These are phyloP conservation scores for Rosa persica DNA, from an alignment of 306 rosid genomes.

Conservation along the genomic window DNA sequence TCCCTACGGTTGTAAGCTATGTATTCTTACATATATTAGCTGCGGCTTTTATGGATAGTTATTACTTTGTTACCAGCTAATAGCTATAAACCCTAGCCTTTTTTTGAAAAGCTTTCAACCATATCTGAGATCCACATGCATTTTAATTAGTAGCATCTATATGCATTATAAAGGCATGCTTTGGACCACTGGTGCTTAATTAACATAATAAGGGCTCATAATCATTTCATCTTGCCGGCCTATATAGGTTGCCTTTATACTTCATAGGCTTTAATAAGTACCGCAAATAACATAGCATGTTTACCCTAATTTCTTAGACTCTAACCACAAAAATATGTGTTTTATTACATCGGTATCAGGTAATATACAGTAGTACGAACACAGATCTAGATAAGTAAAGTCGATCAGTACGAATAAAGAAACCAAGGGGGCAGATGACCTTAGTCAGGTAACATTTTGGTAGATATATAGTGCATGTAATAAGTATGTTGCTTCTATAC, in stretches of 20 bases:
- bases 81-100: neutral
- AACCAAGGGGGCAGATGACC: neutral
- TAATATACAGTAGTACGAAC: too few relatives aligned
- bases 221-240: neutral
- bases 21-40: neutral
- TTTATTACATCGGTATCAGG: neutral
- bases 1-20: neutral
- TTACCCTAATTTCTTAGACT: neutral
- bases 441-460: constrained; percentile 2
- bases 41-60: neutral
- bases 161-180: neutral
- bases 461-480: neutral
- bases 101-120: neutral
- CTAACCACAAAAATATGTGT: neutral
- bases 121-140: neutral
- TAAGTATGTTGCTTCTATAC: neutral
- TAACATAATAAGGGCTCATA: neutral
- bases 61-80: neutral
- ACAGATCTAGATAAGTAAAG: too few relatives aligned
- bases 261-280: neutral
- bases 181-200: neutral
- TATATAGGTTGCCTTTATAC: neutral
- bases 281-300: neutral
- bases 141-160: neutral
- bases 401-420: neutral